Conservation (phyloP, 2,329 filamentous ascomycete species). For the Hypoxylon sp. region DNA sequence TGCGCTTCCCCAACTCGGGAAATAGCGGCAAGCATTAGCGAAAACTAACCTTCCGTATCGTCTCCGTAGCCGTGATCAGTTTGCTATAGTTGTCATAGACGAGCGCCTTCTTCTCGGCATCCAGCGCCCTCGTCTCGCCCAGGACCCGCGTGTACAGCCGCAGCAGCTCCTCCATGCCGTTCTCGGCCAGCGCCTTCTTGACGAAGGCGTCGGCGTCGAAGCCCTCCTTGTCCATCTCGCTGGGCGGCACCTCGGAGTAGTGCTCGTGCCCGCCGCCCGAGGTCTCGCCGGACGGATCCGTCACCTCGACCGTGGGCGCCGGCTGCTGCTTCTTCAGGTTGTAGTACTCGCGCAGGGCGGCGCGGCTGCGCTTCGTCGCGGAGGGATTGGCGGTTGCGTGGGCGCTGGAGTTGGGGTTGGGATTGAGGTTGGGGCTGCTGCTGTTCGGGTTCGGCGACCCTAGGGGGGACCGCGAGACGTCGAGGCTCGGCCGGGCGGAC, state of each 20-base stretch:
- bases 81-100: conserved; percentile 99
- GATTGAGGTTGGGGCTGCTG: conserved; percentile 42
- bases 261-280: conserved; percentile 49
- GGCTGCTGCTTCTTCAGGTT: conserved; percentile 73
- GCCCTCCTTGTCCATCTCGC: conserved; percentile 78
- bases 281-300: conserved; percentile 53
- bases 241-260: conserved; percentile 69
- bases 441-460: conserved; percentile 64
- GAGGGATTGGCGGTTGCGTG: conserved; percentile 49
- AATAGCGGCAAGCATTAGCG: neutral
- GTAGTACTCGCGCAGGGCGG: conserved; percentile 94
- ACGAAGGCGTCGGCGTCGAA: conserved; percentile 83
- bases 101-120: conserved; percentile 95
- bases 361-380: conserved; percentile 75
- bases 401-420: conserved; percentile 41
- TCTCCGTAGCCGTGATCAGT: conserved; percentile 95
- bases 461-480: conserved; percentile 71
- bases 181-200: conserved; percentile 68
- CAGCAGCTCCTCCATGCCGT: conserved; percentile 76
- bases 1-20: neutral
- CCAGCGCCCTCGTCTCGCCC: conserved; percentile 86
- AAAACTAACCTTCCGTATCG: conserved; percentile 77
- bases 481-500: conserved; percentile 80
- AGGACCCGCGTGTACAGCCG: conserved; percentile 77
- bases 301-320: conserved; percentile 59